Conservation (phyloP, 257 asterid species). For the Oldenlandia corymbosa region DNA sequence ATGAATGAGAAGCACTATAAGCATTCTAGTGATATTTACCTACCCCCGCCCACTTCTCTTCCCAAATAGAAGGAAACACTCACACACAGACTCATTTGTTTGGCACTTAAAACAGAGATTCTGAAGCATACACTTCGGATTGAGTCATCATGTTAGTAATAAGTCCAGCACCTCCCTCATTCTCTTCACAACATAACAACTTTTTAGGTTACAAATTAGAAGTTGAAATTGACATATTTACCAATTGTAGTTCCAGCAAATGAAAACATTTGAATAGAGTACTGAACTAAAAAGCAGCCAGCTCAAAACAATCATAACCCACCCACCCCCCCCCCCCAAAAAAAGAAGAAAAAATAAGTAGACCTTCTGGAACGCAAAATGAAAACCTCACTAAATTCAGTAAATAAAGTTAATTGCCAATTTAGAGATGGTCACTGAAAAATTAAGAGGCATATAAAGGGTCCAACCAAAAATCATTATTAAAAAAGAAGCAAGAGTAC, state of each 20-base stretch:
- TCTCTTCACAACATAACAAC: no score
- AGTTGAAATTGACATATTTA: neutral
- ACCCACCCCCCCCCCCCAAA: neutral
- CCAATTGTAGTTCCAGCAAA: neutral
- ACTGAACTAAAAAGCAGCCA: neutral
- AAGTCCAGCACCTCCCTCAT: neutral
- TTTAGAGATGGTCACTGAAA: slow-evolving; percentile 10
- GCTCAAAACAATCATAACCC: no score
- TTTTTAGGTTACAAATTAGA: no score
- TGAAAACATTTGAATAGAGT: neutral
- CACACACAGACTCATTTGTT: no score
- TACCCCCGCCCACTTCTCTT: no score
- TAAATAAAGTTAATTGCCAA: neutral
- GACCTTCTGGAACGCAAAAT: neutral
- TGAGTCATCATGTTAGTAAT: no score
- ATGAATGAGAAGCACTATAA: neutral
- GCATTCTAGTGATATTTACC: no score
- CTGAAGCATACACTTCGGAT: no score
- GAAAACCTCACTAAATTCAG: neutral
- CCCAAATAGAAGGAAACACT: no score
- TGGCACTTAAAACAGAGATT: no score
- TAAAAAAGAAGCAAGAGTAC: neutral
- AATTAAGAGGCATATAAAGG: neutral
- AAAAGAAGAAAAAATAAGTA: neutral
- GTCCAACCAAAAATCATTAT: neutral